Base-by-base conservation (phyloP, 1,284 basidiomycete genomes). In the Xerocomus minutiporus region DNA sequence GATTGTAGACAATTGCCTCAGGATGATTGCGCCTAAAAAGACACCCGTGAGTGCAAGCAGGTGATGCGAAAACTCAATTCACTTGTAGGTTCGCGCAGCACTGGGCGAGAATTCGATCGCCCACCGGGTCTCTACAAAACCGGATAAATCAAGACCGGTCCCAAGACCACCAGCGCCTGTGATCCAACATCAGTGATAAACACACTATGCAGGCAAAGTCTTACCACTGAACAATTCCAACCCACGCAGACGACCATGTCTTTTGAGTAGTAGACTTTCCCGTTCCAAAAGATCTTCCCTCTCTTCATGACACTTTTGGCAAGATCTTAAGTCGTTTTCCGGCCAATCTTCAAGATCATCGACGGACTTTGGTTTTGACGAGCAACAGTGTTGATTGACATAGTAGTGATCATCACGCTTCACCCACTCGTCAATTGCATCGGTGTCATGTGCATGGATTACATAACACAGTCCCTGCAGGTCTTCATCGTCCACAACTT, bases 81-180 rank as follows among this genome's bases (percentile, higher is more conserved):
- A 86, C 84, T 71, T 60, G 48, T 81, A 84, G 4, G 85, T 83
- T 49, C 68, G 69, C 4, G 82, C 82, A 42, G 86, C 84, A 55
- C 80, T 74, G n/a, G 78, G 75, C 1, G 74, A 78, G 57, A 78
- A 79, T 61, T 88, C 86, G 2, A 87, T 73, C 4, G 84, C 86
- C 76, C 83, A 86, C 59, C 71, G 75, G 2, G 82, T 84, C 15
- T 84, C 72, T 6, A 87, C 76, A 66, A 75, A 79, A 0, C 76
- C 75, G 12, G 82, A 81, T 53, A 79, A 58, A 46, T 82, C 75
- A 53, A 88, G 70, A 1, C 86, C 86, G 31, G 80, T 77, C 7
- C 84, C 83, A 9, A 88, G 72, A 4, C 86, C 86, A 52, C 85
- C 86, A 50, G 84, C 85, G 60, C 86, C 84, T 86, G 52, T 12